Base-by-base conservation (phyloP, 163 green algal species). In the Smithsoniella earleae region DNA sequence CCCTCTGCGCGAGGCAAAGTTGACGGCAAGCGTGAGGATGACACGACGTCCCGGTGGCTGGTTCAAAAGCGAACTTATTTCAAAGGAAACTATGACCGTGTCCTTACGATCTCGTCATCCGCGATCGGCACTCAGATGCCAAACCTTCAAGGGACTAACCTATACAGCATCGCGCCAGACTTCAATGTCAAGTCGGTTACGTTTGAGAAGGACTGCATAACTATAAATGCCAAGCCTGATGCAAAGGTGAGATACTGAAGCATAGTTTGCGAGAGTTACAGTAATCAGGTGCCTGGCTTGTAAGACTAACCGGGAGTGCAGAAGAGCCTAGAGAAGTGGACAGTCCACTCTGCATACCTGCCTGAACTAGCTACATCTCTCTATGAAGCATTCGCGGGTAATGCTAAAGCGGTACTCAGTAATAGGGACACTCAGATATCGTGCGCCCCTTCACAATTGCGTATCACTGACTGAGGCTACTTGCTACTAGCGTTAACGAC, bases 71-170 rank as follows among this genome's bases (percentile, higher is more conserved):
- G 58, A 4, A 69, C 58, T 25, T 69, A 69, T 38, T 69, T 69
- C 58, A 69, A 69, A 69, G 58, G 58, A 40, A 69, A 34, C 25
- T 69, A 69, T 34, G 58, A 69, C 34, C 58, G 58, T 69, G 58
- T 69, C 30, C 58, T 69, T 34, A 69, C 58, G 25, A 13, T 69
- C n/a, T 69, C 58, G 18, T 34, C 58, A 6, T 43, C 58, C 10
- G 58, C 58, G 58, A 69, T 69, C 58, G 58, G 58, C 25, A 69
- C 58, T 20, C 58, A 69, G 25, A 69, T 69, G 58, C 58, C 58
- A 5, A 69, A 69, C 58, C 58, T 69, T n/a, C 58, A 69, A 33
- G 58, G 58, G 30, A 69, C 58, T n/a, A 69, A 69, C 58, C 58
- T 69, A 33, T 69, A 69, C 25, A 69, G n/a, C 20, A 25, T 69